Evolutionary conservation across 768 basidiomycete genomes (phyloP), one percentile per base, ranked within the genome.

Genomic region (Phanerochaete sordida): DNA sequence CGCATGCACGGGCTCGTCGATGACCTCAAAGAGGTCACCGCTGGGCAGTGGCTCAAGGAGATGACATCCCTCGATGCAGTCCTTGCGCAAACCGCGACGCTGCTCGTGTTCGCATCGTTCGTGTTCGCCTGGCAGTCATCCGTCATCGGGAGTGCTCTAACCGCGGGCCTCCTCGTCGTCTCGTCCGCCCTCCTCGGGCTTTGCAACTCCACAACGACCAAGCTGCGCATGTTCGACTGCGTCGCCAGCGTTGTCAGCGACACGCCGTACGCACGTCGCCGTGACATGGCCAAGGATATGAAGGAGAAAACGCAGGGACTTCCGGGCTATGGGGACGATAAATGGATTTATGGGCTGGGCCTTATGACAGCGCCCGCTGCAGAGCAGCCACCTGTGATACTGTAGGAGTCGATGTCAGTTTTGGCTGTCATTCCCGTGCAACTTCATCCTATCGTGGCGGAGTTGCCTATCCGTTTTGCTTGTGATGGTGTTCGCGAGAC

Each of bases 1-100:
- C 56, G 60, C 33, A 57, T 62, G 60, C 60, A 30, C 1, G 60
- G 60, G 15, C n/a, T 12, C 33, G 54, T 49, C 15, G 55, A 61
- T 33, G 60, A 61, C 43, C 23, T 61, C 30, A 61, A 57, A 47
- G 47, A 23, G 12, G 55, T 61, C n/a, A 50, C 47, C 7, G 24
- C 56, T 3, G 48, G 60, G 1, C 48, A 51, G 8, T 62, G 60
- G 60, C 49, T 62, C 1, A 33, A 37, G 16, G 60, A 62, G n/a
- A 45, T 4, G 24, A 27, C 21, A 12, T 5, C 35, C 4, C 2
- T 39, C 46, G 60, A 62, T 27, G n/a, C 47, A 8, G 53, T 43
- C 26, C 28, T n/a, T 2, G 23, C 44, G 3, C 16, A 19, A 2
- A 35, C 31, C 37, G 60, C 60, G 47, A 58, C 56, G 48, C 39